These are phyloP conservation scores for Ophioceras dolichostomum DNA, from an alignment of 2,329 filamentous ascomycete species.

Conservation along the genomic window DNA sequence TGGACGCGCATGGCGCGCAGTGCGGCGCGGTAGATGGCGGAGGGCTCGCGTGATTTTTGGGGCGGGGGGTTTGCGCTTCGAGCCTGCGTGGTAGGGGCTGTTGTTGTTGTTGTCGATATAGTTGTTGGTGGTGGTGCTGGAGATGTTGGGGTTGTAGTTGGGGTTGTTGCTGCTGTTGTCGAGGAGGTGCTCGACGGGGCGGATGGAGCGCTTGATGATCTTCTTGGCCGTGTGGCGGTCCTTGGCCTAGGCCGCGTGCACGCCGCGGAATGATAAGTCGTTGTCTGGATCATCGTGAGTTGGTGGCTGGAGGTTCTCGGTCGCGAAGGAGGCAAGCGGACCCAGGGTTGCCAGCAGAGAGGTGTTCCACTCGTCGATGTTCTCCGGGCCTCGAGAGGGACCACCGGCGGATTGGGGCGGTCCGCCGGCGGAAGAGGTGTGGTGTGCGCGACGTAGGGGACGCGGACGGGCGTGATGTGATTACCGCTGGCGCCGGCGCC, in stretches of 20 bases:
- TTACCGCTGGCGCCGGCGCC: no score
- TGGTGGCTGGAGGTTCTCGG: background rate
- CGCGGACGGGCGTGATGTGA: no score
- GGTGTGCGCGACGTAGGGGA: no score
- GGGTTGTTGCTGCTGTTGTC: background rate
- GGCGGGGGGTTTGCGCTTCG: background rate
- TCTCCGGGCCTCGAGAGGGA: background rate
- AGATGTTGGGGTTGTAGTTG: no score
- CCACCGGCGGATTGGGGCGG: no score
- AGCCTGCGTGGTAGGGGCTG: background rate
- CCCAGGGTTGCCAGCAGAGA: background rate
- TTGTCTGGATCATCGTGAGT: no score
- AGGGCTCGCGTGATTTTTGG: conserved; percentile 3
- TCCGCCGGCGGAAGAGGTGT: no score
- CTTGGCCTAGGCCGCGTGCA: no score
- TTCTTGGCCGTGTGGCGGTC: conserved; percentile 3
- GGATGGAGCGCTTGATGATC: conserved; percentile 5
- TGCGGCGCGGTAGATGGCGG: conserved; percentile 5
- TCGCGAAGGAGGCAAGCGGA: background rate
- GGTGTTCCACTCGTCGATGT: background rate
- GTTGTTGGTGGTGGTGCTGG: no score
- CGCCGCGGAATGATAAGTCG: no score
- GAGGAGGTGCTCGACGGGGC: background rate
- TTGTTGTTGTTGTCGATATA: no score
- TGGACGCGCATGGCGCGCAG: conserved; percentile 3